Conservation (phyloP, 768 basidiomycete species). For the Suillus brevipes region DNA sequence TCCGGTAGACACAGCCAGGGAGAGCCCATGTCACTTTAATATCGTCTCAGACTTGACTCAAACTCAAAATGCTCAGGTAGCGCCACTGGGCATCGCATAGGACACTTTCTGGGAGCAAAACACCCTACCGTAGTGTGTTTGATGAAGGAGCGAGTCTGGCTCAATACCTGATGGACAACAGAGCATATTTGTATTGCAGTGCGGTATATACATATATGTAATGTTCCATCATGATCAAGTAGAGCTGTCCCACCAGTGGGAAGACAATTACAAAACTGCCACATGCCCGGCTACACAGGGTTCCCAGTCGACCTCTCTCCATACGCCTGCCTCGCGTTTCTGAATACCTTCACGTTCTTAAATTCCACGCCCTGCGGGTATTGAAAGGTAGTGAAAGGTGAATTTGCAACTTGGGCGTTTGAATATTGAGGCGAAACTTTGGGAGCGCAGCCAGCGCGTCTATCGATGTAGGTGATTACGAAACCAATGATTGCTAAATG, state of each 20-base stretch:
- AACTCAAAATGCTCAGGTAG: conserved; percentile 16
- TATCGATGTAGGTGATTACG: no score
- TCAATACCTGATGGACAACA: neutral
- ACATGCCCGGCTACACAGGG: conserved; percentile 8
- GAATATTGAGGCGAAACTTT: no score
- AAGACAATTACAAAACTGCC: neutral
- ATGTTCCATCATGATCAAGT: conserved; percentile 16
- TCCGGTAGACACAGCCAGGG: neutral
- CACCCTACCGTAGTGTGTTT: conserved; percentile 34
- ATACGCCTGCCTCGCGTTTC: conserved; percentile 8
- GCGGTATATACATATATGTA: neutral
- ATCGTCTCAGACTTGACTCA: neutral
- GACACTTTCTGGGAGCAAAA: conserved; percentile 41
- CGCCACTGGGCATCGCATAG: conserved; percentile 40
- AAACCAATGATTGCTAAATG: no score
- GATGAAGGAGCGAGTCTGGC: neutral
- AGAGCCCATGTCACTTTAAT: no score
- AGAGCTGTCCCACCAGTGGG: neutral
- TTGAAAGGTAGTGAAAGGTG: no score
- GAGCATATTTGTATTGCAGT: neutral
- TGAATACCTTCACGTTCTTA: conserved; percentile 21
- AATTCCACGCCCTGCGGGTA: conserved; percentile 13
- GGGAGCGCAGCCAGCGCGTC: no score
- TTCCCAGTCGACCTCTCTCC: conserved; percentile 21
- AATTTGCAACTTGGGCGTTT: no score